Evolutionary conservation across 805 yeast genomes (phyloP).

Genomic region (Cyberlindnera euphorbiae): DNA sequence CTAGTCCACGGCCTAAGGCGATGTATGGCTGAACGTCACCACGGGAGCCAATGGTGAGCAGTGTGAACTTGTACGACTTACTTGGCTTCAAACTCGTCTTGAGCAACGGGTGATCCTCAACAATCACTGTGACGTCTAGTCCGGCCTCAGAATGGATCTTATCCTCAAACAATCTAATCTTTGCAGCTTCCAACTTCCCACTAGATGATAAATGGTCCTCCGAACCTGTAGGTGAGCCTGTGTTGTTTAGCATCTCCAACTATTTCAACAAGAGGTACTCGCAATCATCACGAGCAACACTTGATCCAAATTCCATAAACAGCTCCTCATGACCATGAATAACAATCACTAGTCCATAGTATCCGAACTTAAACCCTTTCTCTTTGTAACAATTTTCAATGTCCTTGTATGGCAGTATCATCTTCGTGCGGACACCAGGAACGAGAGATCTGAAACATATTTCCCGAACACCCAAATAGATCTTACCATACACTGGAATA

Average conservation of each 20-base stretch:
- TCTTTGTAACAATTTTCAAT: slow-evolving; percentile 66
- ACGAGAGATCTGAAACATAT: slow-evolving; percentile 78
- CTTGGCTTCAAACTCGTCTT: slow-evolving; percentile 49
- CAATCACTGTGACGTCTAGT: slow-evolving; percentile 58
- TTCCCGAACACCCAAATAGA: slow-evolving; percentile 63
- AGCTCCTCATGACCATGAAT: slow-evolving; percentile 74
- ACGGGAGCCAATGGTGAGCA: slow-evolving; percentile 88
- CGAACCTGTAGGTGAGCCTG: slow-evolving; percentile 5
- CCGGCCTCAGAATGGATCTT: slow-evolving; percentile 56
- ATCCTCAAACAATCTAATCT: slow-evolving; percentile 63
- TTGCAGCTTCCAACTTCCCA: slow-evolving; percentile 45
- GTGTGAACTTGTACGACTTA: slow-evolving; percentile 52
- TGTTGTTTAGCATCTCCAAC: slow-evolving; percentile 33
- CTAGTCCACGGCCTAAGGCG: slow-evolving; percentile 76
- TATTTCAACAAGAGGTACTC: slow-evolving; percentile 47
- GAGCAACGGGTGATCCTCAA: slow-evolving; percentile 59
- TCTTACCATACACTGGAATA: slow-evolving; percentile 77
- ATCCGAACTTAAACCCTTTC: slow-evolving; percentile 64
- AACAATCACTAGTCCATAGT: slow-evolving; percentile 64
- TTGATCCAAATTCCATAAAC: slow-evolving; percentile 68
- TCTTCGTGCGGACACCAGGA: slow-evolving; percentile 72
- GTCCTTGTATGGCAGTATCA: slow-evolving; percentile 77
- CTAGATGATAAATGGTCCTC: slow-evolving; percentile 20
- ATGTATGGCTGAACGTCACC: slow-evolving; percentile 98
- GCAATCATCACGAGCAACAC: slow-evolving; percentile 68